Evolutionary conservation across 208 protist species (phyloP).

Genomic region (Crithidia thermophila): DNA sequence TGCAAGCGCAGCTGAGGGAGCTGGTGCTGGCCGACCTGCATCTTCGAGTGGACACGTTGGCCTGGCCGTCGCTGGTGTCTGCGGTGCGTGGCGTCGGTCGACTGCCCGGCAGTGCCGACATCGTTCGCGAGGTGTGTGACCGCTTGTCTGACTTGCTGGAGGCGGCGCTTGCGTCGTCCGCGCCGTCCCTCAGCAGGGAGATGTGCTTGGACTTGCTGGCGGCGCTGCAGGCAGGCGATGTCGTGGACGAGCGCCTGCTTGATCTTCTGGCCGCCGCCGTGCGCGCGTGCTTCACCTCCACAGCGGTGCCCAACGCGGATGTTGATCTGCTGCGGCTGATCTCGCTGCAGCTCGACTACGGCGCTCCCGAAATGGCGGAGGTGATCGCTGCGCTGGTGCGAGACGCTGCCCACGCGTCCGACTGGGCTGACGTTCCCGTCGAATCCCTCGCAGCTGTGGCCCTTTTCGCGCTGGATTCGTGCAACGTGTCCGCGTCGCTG

Average conservation of each 20-base stretch:
- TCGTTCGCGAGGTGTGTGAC: constrained; percentile 1
- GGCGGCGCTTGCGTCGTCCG: background rate
- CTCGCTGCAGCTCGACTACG: constrained; percentile 36
- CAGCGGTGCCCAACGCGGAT: background rate
- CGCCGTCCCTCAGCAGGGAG: background rate
- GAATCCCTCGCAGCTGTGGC: constrained; percentile 23
- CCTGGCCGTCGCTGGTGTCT: constrained; percentile 25
- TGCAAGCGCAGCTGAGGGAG: constrained; percentile 18
- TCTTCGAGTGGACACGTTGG: constrained; percentile 13
- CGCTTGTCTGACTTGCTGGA: constrained; percentile 8
- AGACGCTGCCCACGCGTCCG: constrained; percentile 15
- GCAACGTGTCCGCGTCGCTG: background rate
- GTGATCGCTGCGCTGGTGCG: constrained; percentile 26
- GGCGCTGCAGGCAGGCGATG: constrained; percentile 19
- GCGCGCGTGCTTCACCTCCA: constrained; percentile 5
- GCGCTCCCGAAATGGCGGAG: constrained; percentile 48
- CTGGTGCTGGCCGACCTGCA: constrained; percentile 11
- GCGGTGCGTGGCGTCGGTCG: constrained; percentile 10
- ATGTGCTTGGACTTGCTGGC: constrained; percentile 30
- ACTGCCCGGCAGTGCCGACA: background rate
- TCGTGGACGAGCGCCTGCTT: constrained; percentile 46
- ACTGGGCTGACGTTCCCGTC: background rate
- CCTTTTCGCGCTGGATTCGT: constrained; percentile 15
- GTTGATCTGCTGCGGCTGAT: constrained; percentile 29
- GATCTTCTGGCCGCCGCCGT: constrained; percentile 41